These are phyloP conservation scores for Neurospora hispaniola DNA, from an alignment of 495 filamentous ascomycete species.

Conservation along the genomic window DNA sequence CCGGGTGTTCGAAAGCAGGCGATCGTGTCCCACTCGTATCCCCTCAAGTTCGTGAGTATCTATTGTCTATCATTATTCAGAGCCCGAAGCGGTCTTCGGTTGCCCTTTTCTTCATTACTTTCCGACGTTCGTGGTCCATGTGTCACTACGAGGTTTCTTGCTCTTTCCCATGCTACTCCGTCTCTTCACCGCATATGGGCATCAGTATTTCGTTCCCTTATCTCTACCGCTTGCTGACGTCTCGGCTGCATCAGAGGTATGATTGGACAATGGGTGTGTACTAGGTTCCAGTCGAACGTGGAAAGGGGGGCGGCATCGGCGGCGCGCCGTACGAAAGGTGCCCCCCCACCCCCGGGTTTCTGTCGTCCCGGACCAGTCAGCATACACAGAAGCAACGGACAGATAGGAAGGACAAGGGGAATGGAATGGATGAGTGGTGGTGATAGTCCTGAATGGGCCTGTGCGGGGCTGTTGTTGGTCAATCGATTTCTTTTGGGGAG, in stretches of 20 bases:
- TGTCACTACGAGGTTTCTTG: not conserved
- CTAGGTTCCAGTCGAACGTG: not conserved
- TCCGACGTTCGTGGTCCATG: not conserved
- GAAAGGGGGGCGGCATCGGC: not conserved
- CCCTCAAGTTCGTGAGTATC: not conserved
- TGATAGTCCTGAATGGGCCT: not conserved
- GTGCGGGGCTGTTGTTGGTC: constrained; percentile 3
- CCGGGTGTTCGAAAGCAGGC: not conserved
- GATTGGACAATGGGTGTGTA: not conserved
- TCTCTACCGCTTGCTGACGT: not conserved
- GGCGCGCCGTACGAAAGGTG: not conserved
- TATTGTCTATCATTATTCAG: not conserved
- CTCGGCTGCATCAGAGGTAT: not conserved
- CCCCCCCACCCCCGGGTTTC: not conserved
- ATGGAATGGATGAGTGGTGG: not conserved
- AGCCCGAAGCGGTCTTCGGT: not conserved
- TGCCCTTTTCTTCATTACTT: not conserved
- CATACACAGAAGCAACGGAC: not conserved
- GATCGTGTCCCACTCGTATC: not conserved
- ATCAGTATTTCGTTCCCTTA: not conserved
- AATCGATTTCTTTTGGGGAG: not conserved
- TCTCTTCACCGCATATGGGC: not conserved
- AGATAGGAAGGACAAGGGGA: not conserved
- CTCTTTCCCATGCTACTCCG: not conserved
- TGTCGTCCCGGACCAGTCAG: not conserved